These are phyloP conservation scores for Aristolochia contorta DNA, from an alignment of 164 flowering plant species.

Conservation along the genomic window DNA sequence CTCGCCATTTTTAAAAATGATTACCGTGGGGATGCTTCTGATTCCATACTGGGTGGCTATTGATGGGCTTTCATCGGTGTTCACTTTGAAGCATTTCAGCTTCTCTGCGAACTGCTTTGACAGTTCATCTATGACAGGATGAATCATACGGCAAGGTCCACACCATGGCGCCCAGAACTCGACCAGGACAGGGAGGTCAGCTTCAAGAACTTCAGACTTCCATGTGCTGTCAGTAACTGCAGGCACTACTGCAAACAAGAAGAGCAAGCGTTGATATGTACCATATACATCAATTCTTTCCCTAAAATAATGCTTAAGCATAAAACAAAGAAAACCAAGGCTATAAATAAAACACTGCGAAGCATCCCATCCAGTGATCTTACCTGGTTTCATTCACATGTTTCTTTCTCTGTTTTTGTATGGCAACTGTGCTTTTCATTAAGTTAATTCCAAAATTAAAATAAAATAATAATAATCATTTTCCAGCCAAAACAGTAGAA, in stretches of 20 bases:
- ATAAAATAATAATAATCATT: no score
- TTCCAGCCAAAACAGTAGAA: no score
- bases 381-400: no score
- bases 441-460: no score
- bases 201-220: conserved; percentile 57
- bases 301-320: no score
- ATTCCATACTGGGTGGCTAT: conserved; percentile 70
- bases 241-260: conserved; percentile 33
- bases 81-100: conserved; percentile 69
- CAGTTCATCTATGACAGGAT: conserved; percentile 62
- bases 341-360: no score
- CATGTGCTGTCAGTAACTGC: conserved; percentile 52
- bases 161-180: conserved; percentile 99
- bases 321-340: no score
- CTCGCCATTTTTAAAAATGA: conserved; percentile 80
- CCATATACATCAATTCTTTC: no score
- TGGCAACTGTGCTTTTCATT: no score
- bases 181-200: conserved; percentile 55
- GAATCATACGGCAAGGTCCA: conserved; percentile 93
- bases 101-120: conserved; percentile 61
- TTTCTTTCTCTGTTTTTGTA: no score
- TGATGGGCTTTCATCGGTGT: conserved; percentile 67
- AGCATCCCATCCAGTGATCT: no score
- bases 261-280: neutral
- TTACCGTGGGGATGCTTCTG: conserved; percentile 84